Base-by-base conservation (phyloP, 1,139 yeast genomes). In the Tardiomyces digboiensis region DNA sequence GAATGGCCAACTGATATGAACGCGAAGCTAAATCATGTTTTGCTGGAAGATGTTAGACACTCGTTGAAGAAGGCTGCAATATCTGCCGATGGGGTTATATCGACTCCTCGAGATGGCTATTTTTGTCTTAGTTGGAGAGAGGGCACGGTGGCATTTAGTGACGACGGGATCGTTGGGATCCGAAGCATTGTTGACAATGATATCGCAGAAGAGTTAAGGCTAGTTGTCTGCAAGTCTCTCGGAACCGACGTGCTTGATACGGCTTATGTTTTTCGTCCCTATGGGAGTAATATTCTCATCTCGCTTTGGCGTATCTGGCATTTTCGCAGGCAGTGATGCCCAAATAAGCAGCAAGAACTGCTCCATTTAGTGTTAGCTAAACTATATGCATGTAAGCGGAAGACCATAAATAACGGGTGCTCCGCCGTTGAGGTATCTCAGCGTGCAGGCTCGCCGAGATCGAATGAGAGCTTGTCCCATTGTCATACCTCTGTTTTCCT, bases 391-490 rank as follows among this genome's bases (percentile, higher is more conserved):
- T 22, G 49, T 49, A 49, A 79, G 60, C 2, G 94, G 94, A 38
- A 84, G 58, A 0, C 94, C 94, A 57, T 82, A 83, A 2, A 83
- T 67, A 0, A 84, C 78, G 1, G 91, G 88, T 0, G 93, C 88
- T 2, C 87, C 84, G 1, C 93, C 94, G 55, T 83, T 84, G 52
- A 83, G 62, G 53, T 72, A 83, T 44, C 64, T 72, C 54, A 86
- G 64, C 45, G 75, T 76, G 58, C 95, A 87, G 2, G 64, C 68
- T 39, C 72, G 71, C 49, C 95, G 68, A 36, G 91, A 75, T 39
- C 57, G 52, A 2, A 69, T 60, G 2, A 83, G 74, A 1, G 91
- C 84, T 29, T 64, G 63, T 33, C 76, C 67, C 6, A 78, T 66
- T 23, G 53, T 56, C 12, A n/a, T 4, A 7, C 19, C 19, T 3